Evolutionary conservation across 495 filamentous ascomycete genomes (phyloP), one percentile per base, ranked within the genome.

Genomic region (Viridothelium virens): DNA sequence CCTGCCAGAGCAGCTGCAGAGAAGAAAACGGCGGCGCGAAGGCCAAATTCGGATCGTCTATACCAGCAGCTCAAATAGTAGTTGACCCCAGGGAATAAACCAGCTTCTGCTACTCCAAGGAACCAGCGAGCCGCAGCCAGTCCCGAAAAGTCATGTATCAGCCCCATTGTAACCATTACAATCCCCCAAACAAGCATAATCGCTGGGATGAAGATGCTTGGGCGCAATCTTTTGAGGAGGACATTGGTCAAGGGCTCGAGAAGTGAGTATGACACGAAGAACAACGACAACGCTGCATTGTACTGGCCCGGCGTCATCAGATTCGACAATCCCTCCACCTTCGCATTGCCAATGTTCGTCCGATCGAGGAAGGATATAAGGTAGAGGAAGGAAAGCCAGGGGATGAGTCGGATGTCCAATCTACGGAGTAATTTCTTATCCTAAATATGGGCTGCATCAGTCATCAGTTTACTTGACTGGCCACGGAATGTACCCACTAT

Each of bases 11-110:
- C 90, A 0, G 91, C 92, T 0, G 91, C 89, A 4, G 89, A 91
- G 78, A 95, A 96, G 81, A 97, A 97, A 63, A 96, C 89, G 44
- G 92, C 92, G 71, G 85, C 83, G 7, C 85, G 81, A 16, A 89
- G 80, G 44, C 91, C 91, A 63, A 95, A 88, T 66, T 96, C 91
- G 48, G 80, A 82, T 7, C 92, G 85, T 72, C 85, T 90, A 72
- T 95, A 96, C 86, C 91, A 94, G 76, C 90, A 92, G 0, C 87
- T 90, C 1, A 96, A 79, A 73, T 93, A 95, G 74, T 92, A 96
- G 70, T 89, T 91, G 5, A 96, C 85, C 2, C 93, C 93, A 0
- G 91, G 90, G 73, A 92, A 93, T 0, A 95, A 80, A 11, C 92
- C 92, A 16, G 91, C 92, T 74, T 97, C 92, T 1, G 85, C 77